A percentile compares a stretch with the other conserved stretches of the same genome.
phyloP scores from a whole-genome alignment of 108 stramenopile species.

The Skeletonema costatum region DNA sequence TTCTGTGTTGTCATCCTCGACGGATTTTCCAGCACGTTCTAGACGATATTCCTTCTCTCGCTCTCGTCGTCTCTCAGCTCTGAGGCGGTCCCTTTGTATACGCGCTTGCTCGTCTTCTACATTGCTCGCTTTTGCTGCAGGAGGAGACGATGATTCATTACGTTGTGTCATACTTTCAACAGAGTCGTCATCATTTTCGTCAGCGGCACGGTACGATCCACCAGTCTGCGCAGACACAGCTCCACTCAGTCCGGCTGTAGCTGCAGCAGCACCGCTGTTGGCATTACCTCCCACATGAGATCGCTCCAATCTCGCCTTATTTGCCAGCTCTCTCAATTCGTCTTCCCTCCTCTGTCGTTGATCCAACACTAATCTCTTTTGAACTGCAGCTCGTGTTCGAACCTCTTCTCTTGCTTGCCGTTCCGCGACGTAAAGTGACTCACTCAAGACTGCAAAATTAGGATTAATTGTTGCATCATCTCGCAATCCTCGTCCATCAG shows the following conservation, averaged over 20 bases:
- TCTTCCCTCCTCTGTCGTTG: conserved; percentile 92
- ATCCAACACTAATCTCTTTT: conserved; percentile 83
- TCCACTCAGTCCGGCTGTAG: neutral
- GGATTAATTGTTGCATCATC: conserved; percentile 91
- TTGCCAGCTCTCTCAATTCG: conserved; percentile 92
- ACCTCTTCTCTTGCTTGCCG: conserved; percentile 95
- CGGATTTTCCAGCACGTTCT: conserved; percentile 71
- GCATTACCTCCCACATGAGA: neutral
- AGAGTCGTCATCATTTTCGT: conserved; percentile 48
- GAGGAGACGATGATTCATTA: neutral
- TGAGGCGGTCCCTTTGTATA: conserved; percentile 90
- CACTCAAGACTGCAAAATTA: conserved; percentile 93
- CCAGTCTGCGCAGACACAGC: neutral
- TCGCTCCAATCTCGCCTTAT: conserved; percentile 90
- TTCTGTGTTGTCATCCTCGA: conserved; percentile 29
- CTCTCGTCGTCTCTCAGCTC: conserved; percentile 89
- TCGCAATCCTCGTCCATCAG: conserved; percentile 95
- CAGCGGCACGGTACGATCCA: conserved; percentile 1
- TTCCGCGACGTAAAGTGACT: conserved; percentile 96
- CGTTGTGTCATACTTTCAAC: conserved; percentile 21
- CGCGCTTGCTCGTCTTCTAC: conserved; percentile 74
- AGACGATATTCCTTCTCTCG: conserved; percentile 95
- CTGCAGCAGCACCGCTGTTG: neutral
- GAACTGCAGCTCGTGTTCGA: conserved; percentile 86
- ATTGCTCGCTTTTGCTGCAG: neutral